phyloP scores from a whole-genome alignment of 2,329 filamentous ascomycete species.

The Diaporthe aspalathi region DNA sequence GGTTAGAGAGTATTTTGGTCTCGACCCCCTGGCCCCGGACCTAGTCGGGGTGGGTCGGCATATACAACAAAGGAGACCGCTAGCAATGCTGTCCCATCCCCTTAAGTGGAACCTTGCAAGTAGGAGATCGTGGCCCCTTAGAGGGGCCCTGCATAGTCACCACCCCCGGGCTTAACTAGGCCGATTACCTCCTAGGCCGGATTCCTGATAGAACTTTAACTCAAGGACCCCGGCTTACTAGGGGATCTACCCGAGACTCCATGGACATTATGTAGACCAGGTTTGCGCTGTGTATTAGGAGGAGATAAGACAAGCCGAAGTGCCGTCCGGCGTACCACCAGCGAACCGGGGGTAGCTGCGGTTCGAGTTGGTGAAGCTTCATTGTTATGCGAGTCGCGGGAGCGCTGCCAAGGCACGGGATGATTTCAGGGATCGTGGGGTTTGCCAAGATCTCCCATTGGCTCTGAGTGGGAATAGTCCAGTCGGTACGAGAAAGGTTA shows the following conservation, averaged over 20 bases:
- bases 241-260: constrained; percentile 27
- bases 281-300: neutral
- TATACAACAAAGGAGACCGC: constrained; percentile 8
- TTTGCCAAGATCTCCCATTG: neutral
- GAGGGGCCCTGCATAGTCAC: constrained; percentile 15
- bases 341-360: constrained; percentile 8
- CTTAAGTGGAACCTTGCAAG: constrained; percentile 15
- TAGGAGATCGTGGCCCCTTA: constrained; percentile 23
- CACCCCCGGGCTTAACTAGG: neutral
- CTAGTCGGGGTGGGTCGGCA: neutral
- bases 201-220: neutral
- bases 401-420: neutral
- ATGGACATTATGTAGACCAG: neutral
- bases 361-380: constrained; percentile 2
- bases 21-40: neutral
- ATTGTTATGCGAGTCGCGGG: neutral
- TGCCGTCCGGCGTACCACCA: neutral
- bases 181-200: neutral
- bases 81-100: constrained; percentile 1
- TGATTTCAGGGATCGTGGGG: constrained; percentile 8
- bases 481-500: constrained; percentile 16
- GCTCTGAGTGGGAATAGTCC: neutral
- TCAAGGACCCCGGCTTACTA: neutral
- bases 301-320: constrained; percentile 24
- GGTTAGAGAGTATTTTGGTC: neutral